These are phyloP conservation scores for Cylindrotheca fusiformis DNA, from an alignment of 108 stramenopile genomes.

Conservation along the genomic window DNA sequence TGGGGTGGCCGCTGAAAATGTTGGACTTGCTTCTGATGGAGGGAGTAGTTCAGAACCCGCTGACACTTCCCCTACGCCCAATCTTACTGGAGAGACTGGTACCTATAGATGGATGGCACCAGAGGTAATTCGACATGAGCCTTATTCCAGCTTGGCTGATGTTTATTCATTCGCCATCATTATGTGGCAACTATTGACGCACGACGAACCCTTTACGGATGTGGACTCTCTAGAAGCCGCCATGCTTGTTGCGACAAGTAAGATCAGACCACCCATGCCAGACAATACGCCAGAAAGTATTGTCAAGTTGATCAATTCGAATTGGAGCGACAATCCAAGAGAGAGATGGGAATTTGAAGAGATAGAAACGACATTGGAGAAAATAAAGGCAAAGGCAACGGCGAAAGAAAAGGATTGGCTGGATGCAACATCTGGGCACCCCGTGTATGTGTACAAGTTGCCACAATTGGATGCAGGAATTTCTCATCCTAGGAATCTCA, in stretches of 20 bases:
- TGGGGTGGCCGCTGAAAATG: conserved; percentile 46
- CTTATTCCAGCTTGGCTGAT: conserved; percentile 62
- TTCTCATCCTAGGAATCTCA: neutral
- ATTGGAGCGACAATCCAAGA: conserved; percentile 57
- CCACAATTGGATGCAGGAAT: neutral
- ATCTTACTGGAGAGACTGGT: conserved; percentile 72
- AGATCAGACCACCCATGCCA: conserved; percentile 54
- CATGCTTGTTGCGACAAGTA: conserved; percentile 51
- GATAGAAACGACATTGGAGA: conserved; percentile 30
- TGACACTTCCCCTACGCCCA: conserved; percentile 6
- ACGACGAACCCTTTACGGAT: conserved; percentile 59
- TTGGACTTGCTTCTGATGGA: neutral
- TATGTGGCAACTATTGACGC: conserved; percentile 71
- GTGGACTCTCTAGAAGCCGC: conserved; percentile 62
- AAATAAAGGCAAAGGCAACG: conserved; percentile 25
- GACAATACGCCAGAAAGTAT: conserved; percentile 32
- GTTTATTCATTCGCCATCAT: conserved; percentile 66
- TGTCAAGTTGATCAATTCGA: conserved; percentile 39
- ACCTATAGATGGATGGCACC: conserved; percentile 73
- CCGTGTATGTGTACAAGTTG: conserved; percentile 35
- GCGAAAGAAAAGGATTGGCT: conserved; percentile 41
- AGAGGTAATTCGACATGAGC: conserved; percentile 70
- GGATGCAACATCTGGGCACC: conserved; percentile 51
- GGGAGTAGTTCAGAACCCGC: neutral
- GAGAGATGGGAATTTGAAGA: conserved; percentile 37